Conservation (phyloP, 1,139 yeast genomes). For the Yamadazyma dushanensis region DNA sequence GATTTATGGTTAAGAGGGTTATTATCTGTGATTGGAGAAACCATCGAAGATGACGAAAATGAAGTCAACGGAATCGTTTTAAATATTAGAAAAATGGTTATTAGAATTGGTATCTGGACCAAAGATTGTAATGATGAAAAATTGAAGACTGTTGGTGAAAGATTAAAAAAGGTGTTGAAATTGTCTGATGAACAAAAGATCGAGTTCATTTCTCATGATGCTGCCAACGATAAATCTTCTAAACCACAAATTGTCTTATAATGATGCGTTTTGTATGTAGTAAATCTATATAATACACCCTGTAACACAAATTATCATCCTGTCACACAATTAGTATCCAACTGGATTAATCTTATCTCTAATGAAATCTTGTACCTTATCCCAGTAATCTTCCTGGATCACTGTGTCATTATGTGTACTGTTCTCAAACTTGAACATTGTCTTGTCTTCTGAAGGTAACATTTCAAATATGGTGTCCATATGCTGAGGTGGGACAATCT, state of each 20-base stretch:
- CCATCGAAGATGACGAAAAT: slow-evolving; percentile 84
- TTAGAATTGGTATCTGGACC: slow-evolving; percentile 93
- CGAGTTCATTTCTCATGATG: slow-evolving; percentile 73
- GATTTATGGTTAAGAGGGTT: slow-evolving; percentile 93
- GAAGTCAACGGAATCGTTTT: slow-evolving; percentile 95
- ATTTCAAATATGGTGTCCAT: slow-evolving; percentile 63
- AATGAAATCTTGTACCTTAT: slow-evolving; percentile 57
- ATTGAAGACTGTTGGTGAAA: slow-evolving; percentile 72
- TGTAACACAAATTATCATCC: too few relatives aligned
- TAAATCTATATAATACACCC: too few relatives aligned
- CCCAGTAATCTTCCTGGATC: slow-evolving; percentile 74
- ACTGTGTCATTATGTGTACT: slow-evolving; percentile 83
- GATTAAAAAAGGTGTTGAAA: slow-evolving; percentile 78
- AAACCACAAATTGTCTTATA: slow-evolving; percentile 44
- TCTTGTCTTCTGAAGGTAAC: slow-evolving; percentile 46
- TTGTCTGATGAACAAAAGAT: slow-evolving; percentile 67
- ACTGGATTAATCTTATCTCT: slow-evolving; percentile 40
- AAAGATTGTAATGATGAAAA: slow-evolving; percentile 69
- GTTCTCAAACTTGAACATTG: slow-evolving; percentile 51
- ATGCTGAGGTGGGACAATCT: slow-evolving; percentile 87
- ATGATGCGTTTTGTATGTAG: too few relatives aligned
- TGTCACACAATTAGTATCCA: slow-evolving; percentile 35
- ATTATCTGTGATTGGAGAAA: slow-evolving; percentile 92
- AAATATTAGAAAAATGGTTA: slow-evolving; percentile 80
- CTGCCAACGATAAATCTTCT: slow-evolving; percentile 45